Evolutionary conservation across 352 stramenopile genomes (phyloP).

Genomic region (Pythium insidiosum): DNA sequence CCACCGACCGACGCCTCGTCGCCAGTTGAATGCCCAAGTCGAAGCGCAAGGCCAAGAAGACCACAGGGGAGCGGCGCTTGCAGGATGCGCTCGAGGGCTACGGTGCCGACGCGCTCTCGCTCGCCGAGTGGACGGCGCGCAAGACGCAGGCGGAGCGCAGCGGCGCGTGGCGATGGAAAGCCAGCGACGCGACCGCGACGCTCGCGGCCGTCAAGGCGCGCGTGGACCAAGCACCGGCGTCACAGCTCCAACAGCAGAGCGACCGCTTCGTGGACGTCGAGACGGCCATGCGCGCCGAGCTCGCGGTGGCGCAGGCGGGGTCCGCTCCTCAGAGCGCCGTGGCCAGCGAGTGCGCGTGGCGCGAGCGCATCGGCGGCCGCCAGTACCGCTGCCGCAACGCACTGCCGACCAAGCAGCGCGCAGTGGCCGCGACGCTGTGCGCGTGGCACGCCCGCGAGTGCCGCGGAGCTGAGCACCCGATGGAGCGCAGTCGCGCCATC

Average conservation of each 20-base stretch:
- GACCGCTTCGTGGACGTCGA: constrained; percentile 12
- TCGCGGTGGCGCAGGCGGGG: neutral
- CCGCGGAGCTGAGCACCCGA: constrained; percentile 25
- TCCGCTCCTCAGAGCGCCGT: neutral
- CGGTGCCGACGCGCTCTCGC: constrained; percentile 11
- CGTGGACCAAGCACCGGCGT: constrained; percentile 2
- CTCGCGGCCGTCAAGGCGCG: constrained; percentile 9
- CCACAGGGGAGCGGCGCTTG: no score
- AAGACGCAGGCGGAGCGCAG: constrained; percentile 16
- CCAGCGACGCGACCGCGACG: constrained; percentile 7
- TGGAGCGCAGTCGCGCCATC: constrained; percentile 36
- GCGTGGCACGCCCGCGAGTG: constrained; percentile 52
- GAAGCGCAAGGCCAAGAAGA: constrained; percentile 56
- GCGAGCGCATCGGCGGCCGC: constrained; percentile 18
- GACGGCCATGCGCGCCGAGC: constrained; percentile 9
- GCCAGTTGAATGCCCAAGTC: no score
- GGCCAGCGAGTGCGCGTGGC: constrained; percentile 8
- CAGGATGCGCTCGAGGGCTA: constrained; percentile 34
- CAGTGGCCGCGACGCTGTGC: constrained; percentile 20
- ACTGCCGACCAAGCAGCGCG: constrained; percentile 3
- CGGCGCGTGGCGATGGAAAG: constrained; percentile 23
- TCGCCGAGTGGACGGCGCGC: constrained; percentile 23
- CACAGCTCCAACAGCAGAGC: constrained; percentile 1
- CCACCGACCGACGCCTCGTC: neutral
- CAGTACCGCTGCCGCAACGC: constrained; percentile 20